phyloP scores from a whole-genome alignment of 2,329 filamentous ascomycete genomes.

The Neofusicoccum laricinum region DNA sequence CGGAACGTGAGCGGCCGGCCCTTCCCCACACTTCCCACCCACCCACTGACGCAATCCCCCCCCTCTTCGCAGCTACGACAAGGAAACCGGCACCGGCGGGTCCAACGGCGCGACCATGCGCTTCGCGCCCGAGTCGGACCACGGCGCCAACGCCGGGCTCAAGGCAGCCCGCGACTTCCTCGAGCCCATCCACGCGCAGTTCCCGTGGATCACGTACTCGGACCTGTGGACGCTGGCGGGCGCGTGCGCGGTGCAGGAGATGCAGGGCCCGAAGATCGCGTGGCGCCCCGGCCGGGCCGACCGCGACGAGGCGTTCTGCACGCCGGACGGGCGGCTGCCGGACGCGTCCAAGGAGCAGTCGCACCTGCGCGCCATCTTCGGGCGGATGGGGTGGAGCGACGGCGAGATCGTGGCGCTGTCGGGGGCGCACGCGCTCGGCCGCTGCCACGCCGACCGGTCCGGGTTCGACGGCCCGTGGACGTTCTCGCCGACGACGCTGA shows the following conservation, averaged over 20 bases:
- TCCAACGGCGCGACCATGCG: constrained; percentile 98
- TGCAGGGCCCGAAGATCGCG: constrained; percentile 83
- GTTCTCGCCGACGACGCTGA: constrained; percentile 76
- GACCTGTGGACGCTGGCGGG: constrained; percentile 94
- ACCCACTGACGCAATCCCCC: neutral
- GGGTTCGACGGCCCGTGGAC: constrained; percentile 83
- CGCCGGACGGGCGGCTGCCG: constrained; percentile 86
- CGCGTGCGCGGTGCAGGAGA: constrained; percentile 86
- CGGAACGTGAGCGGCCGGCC: constrained; percentile 58
- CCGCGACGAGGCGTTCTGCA: constrained; percentile 77
- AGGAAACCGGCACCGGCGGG: constrained; percentile 81
- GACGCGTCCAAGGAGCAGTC: constrained; percentile 74
- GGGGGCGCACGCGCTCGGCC: constrained; percentile 79
- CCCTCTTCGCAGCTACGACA: constrained; percentile 61
- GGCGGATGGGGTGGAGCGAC: constrained; percentile 97
- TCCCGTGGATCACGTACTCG: constrained; percentile 94
- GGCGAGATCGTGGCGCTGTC: constrained; percentile 90
- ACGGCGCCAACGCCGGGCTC: constrained; percentile 92
- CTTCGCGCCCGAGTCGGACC: constrained; percentile 81
- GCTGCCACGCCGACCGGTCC: constrained; percentile 84
- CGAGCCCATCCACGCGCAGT: constrained; percentile 83
- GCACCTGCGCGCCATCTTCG: constrained; percentile 89
- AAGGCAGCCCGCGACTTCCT: constrained; percentile 86
- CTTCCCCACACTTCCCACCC: neutral
- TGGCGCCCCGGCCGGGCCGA: constrained; percentile 85